These are phyloP conservation scores for Collybiopsis confluens DNA, from an alignment of 768 basidiomycete genomes.

Conservation along the genomic window DNA sequence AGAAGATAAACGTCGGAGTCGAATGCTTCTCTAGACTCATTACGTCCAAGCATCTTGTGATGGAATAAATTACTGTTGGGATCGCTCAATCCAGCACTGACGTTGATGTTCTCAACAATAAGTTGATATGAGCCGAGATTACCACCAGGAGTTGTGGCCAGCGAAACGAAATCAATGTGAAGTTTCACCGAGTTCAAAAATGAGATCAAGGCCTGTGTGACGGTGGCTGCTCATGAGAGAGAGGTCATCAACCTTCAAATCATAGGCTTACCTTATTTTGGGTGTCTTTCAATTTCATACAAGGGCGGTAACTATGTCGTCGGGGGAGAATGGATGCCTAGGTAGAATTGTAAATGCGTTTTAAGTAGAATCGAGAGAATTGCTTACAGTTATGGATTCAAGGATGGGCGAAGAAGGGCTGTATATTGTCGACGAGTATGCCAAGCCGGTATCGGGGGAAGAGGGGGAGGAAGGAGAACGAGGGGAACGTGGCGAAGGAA, in stretches of 20 bases:
- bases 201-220: conserved; percentile 38
- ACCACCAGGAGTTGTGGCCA: conserved; percentile 28
- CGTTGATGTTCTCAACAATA: conserved; percentile 34
- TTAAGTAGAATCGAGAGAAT: background rate
- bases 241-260: background rate
- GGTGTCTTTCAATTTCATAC: conserved; percentile 34
- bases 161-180: conserved; percentile 41
- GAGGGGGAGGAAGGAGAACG: conserved; percentile 17
- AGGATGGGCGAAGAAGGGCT: conserved; percentile 32
- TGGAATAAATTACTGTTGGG: conserved; percentile 41
- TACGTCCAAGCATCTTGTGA: conserved; percentile 48
- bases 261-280: conserved; percentile 32
- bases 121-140: conserved; percentile 37
- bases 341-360: conserved; percentile 1
- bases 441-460: background rate
- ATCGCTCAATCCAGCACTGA: conserved; percentile 46
- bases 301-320: conserved; percentile 33
- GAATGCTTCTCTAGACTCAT: conserved; percentile 25
- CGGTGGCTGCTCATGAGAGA: background rate
- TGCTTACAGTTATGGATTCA: conserved; percentile 39
- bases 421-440: conserved; percentile 15
- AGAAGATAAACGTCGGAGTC: conserved; percentile 49
- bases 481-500: conserved; percentile 6
- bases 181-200: conserved; percentile 41
- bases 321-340: conserved; percentile 47